These are phyloP conservation scores for Xylaria venustula DNA, from an alignment of 495 filamentous ascomycete genomes.

Conservation along the genomic window DNA sequence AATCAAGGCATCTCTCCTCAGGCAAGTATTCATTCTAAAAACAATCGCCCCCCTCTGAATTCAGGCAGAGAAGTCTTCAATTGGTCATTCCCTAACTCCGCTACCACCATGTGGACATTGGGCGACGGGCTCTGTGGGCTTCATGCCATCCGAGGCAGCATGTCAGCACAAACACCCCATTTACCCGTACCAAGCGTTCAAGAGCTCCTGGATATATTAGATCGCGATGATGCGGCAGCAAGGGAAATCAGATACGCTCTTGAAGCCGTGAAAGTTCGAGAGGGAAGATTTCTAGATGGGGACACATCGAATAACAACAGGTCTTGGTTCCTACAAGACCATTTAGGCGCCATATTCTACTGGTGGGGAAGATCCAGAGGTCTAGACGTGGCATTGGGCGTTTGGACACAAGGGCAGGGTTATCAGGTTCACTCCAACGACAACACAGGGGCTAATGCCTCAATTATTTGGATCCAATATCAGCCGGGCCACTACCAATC, in stretches of 20 bases:
- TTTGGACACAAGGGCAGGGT: too few species aligned
- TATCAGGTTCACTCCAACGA: too few species aligned
- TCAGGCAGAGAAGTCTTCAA: neutral
- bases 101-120: neutral
- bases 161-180: neutral
- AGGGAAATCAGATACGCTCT: neutral
- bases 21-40: neutral
- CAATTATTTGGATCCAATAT: too few species aligned
- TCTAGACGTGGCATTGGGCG: neutral
- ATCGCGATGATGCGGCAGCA: neutral
- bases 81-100: neutral
- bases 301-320: neutral
- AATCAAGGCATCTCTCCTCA: too few species aligned
- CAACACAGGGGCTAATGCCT: too few species aligned
- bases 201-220: neutral
- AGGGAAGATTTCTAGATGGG: neutral
- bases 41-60: neutral
- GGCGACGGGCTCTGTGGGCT: neutral
- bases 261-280: neutral
- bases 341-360: neutral
- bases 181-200: neutral
- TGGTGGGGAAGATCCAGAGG: neutral
- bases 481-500: too few species aligned
- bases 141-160: neutral
- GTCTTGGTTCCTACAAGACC: neutral